Evolutionary conservation across 2,329 filamentous ascomycete genomes (phyloP), one percentile per base, ranked within the genome.

Genomic region (Penicillium sp.): DNA sequence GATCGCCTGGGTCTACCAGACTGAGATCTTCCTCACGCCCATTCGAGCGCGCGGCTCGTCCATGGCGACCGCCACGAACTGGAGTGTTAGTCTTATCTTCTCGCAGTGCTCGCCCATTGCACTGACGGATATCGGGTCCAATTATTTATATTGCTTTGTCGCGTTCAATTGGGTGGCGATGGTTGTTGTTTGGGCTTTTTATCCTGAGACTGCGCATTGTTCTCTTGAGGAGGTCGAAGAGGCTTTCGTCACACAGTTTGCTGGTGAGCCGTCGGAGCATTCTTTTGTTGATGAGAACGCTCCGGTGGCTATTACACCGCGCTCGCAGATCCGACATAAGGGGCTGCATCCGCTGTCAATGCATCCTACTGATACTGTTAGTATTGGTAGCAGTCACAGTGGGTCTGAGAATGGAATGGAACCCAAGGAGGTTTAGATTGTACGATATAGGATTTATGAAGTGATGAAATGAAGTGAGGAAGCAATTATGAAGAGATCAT

Each of bases 101-200:
- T 71, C 72, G 6, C 74, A 77, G 49, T 76, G 75, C 53, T 72
- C 70, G 3, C 76, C 75, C 0, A 65, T 68, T 24, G 75, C 73
- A 0, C 62, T 75, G 3, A 64, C 63, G 0, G 60, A 55, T 1
- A 62, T 77, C 17, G 71, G 69, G 0, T 78, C 76, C 54, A 61
- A 65, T 19, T 79, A 77, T 57, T 78, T 75, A 39, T 76, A 75
- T 56, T 64, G 71, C 12, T 76, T 76, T 57, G 69, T 71, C 37
- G 74, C 70, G 6, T 75, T 77, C 58, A 77, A 76, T 52, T 65
- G 75, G 59, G 65, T 68, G 15, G 73, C 68, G 4, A 65, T 69
- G 21, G 17, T 63, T 3, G 13, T 67, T 13, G 57, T 64, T 39
- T 70, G 66, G 61, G 58, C 64, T n/a, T 66, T 59, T 33, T 67